phyloP scores from a whole-genome alignment of 805 yeast species.

The Zygosaccharomyces gambellarensis region DNA sequence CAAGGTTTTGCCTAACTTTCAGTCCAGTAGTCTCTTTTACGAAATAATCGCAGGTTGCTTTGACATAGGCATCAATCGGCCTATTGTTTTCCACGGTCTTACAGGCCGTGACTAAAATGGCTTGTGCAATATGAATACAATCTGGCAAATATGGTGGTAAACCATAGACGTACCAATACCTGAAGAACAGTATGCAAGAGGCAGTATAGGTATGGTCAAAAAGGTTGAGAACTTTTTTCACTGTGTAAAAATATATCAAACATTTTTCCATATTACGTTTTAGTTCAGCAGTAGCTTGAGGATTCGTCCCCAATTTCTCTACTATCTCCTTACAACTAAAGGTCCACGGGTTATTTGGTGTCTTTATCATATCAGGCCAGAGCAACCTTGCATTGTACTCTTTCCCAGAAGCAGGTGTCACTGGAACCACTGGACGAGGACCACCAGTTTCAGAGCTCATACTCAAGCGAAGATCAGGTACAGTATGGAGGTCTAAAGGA shows the following conservation, averaged over 20 bases:
- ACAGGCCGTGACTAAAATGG: conserved; percentile 35
- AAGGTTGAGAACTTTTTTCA: conserved; percentile 32
- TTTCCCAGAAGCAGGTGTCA: background rate
- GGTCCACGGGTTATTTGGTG: conserved; percentile 32
- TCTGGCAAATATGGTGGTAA: conserved; percentile 28
- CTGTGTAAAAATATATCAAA: conserved; percentile 33
- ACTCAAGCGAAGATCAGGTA: background rate
- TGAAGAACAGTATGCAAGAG: conserved; percentile 32
- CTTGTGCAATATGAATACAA: conserved; percentile 33
- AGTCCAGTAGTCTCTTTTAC: conserved; percentile 20
- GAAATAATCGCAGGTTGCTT: conserved; percentile 31
- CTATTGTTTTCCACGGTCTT: conserved; percentile 36
- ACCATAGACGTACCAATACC: conserved; percentile 34
- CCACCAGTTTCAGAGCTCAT: background rate
- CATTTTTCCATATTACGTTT: conserved; percentile 34
- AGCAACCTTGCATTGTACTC: conserved; percentile 28
- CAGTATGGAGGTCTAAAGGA: background rate
- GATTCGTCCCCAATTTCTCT: conserved; percentile 26
- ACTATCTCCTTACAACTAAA: conserved; percentile 30
- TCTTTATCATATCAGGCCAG: conserved; percentile 35
- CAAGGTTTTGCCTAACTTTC: conserved; percentile 26
- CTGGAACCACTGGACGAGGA: background rate
- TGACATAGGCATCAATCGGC: conserved; percentile 34
- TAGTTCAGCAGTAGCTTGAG: conserved; percentile 19
- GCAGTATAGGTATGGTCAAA: conserved; percentile 37